Evolutionary conservation across 176 grass and related monocot genomes (phyloP).

Genomic region (Lolium multiflorum): DNA sequence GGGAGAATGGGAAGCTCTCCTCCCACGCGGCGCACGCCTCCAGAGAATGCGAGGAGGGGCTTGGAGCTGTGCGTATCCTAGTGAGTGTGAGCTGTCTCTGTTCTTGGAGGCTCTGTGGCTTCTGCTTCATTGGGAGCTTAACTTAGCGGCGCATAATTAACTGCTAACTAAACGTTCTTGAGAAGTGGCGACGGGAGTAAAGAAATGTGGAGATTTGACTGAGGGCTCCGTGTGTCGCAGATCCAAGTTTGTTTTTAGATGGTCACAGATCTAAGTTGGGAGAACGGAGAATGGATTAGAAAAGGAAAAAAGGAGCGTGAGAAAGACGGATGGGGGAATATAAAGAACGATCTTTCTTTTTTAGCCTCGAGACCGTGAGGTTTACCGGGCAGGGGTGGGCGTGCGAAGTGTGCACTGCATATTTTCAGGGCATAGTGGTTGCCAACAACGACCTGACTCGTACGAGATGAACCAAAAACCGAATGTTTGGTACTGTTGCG

Average conservation of each 20-base stretch:
- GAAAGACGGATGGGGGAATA: too few species aligned
- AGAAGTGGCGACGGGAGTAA: slow-evolving; percentile 33
- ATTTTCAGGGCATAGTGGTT: too few species aligned
- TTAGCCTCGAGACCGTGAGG: too few species aligned
- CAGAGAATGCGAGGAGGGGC: slow-evolving; percentile 50
- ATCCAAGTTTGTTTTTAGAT: too few species aligned
- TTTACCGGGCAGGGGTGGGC: too few species aligned
- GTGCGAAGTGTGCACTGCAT: too few species aligned
- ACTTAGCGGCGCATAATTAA: slow-evolving; percentile 34
- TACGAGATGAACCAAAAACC: too few species aligned
- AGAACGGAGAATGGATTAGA: not conserved
- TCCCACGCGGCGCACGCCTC: slow-evolving; percentile 6
- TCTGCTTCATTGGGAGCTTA: slow-evolving; percentile 44
- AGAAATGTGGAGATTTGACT: slow-evolving; percentile 45
- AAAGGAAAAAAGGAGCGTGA: too few species aligned
- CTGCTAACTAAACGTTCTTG: slow-evolving; percentile 15
- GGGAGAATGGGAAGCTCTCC: slow-evolving; percentile 6
- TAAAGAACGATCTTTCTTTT: too few species aligned
- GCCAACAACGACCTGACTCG: too few species aligned
- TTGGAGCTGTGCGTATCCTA: slow-evolving; percentile 3
- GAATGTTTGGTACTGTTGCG: too few species aligned
- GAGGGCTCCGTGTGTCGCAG: slow-evolving; percentile 20
- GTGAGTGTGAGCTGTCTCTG: not conserved
- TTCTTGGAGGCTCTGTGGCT: not conserved
- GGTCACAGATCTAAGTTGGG: slow-evolving; percentile 36